phyloP scores from a whole-genome alignment of 108 stramenopile species.

The Cylindrotheca fusiformis region DNA sequence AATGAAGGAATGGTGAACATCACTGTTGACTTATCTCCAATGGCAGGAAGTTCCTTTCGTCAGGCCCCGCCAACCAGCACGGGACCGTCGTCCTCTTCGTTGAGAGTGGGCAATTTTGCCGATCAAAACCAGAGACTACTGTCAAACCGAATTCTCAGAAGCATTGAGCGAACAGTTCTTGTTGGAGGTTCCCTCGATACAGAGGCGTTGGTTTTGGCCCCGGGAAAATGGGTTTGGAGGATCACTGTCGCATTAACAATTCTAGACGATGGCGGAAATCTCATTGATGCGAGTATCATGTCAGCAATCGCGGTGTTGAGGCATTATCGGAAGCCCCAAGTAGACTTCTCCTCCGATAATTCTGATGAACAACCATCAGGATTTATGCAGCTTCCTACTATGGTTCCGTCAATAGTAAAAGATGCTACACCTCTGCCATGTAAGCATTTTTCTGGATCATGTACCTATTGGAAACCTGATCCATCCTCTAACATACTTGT shows the following conservation, averaged over 20 bases:
- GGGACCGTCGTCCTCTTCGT: slow-evolving; percentile 34
- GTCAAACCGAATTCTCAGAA: slow-evolving; percentile 70
- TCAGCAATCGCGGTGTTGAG: slow-evolving; percentile 89
- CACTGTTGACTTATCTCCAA: slow-evolving; percentile 81
- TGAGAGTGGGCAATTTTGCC: slow-evolving; percentile 28
- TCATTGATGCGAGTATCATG: slow-evolving; percentile 77
- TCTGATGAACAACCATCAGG: slow-evolving; percentile 17
- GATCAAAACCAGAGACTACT: slow-evolving; percentile 45
- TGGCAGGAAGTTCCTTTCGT: slow-evolving; percentile 78
- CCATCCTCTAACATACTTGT: too few species aligned
- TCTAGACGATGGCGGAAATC: slow-evolving; percentile 85
- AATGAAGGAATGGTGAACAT: slow-evolving; percentile 83
- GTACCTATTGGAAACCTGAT: too few species aligned
- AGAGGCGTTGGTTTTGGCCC: slow-evolving; percentile 84
- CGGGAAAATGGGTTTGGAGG: slow-evolving; percentile 90
- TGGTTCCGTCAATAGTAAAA: slow-evolving; percentile 75
- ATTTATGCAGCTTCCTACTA: slow-evolving; percentile 24
- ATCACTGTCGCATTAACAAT: slow-evolving; percentile 69
- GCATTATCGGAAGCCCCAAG: slow-evolving; percentile 87
- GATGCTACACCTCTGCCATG: slow-evolving; percentile 87
- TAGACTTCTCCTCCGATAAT: slow-evolving; percentile 33
- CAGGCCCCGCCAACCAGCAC: slow-evolving; percentile 50
- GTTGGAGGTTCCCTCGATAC: slow-evolving; percentile 83
- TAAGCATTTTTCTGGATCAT: too few species aligned
- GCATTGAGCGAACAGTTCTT: slow-evolving; percentile 69